Evolutionary conservation across 331 rosid species (phyloP).

Genomic region (Quercus tomentella): DNA sequence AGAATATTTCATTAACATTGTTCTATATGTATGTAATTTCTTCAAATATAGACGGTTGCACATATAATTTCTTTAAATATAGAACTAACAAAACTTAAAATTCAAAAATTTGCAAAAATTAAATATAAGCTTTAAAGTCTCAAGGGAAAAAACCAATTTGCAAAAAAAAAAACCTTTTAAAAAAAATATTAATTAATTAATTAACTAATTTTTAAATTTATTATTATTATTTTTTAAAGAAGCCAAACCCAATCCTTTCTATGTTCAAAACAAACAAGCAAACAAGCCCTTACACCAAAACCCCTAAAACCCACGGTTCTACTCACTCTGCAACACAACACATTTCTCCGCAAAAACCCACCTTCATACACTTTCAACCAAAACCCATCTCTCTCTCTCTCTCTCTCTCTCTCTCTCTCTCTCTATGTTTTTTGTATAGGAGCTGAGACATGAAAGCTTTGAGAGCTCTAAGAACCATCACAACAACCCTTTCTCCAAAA

Average conservation of each 20-base stretch:
- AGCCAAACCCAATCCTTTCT: too few species aligned
- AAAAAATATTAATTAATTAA: too few species aligned
- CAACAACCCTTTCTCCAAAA: conserved; percentile 25
- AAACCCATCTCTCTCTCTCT: not conserved
- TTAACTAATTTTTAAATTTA: too few species aligned
- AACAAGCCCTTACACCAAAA: not conserved
- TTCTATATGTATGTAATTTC: too few species aligned
- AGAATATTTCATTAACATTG: too few species aligned
- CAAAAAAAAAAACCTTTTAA: too few species aligned
- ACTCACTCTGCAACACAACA: not conserved
- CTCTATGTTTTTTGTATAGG: not conserved
- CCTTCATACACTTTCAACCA: not conserved
- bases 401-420: not conserved
- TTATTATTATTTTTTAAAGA: too few species aligned
- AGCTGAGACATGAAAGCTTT: conserved; percentile 60
- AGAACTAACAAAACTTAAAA: too few species aligned
- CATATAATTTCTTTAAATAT: too few species aligned
- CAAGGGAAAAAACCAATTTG: too few species aligned
- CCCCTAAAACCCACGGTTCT: not conserved
- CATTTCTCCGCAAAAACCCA: not conserved
- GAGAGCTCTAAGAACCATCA: conserved; percentile 34
- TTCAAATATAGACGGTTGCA: too few species aligned
- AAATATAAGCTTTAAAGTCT: too few species aligned
- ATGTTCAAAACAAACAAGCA: not conserved
- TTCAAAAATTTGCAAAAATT: rapidly evolving